Base-by-base conservation (phyloP, 2,329 filamentous ascomycete species). In the Calonectria naviculata region DNA sequence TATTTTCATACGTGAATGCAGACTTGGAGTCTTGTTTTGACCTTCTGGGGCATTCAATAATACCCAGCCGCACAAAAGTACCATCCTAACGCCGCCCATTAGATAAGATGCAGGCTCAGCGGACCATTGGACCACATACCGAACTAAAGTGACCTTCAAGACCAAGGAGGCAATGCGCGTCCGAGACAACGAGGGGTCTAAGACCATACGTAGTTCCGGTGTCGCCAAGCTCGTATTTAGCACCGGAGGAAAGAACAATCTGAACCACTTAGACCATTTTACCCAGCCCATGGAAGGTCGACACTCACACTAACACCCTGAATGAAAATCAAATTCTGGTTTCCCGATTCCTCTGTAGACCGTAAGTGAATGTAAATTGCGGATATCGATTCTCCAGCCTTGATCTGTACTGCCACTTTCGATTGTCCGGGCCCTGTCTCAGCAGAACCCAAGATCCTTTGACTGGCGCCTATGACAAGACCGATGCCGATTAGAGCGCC, bases 401-500 rank as follows among this genome's bases (percentile, higher is more conserved):
- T n/a, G 5, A 71, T 49, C 5, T 52, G 52, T 4, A 41, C n/a
- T 5, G 42, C 34, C 2, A 6, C 1, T 28, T 58, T 71, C n/a
- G 38, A 31, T 2, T 29, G 3, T 28, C 29, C 47, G 17, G 21
- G 36, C 13, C 19, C 26, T 38, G 31, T 12, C 15, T 1, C 17
- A 7, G 15, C 21, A 28, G 21, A 24, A 8, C 70, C 65, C 17
- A 71, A 36, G 3, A 71, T 54, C 8, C 67, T 58, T 26, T 31
- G 67, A 8, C 34, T 60, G 5, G 15, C 12, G 3, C 63, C 49
- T 9, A 64, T 10, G 19, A 54, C 24, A 26, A 70, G 19, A 9
- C 67, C 63, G 24, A 68, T 36, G 5, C 71, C 71, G 4, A 4
- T 41, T 15, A 73, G 26, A 34, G 31, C 17, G 0, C n/a, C 60